Conservation (phyloP, 305 asterid species). For the Fraxinus sp. region DNA sequence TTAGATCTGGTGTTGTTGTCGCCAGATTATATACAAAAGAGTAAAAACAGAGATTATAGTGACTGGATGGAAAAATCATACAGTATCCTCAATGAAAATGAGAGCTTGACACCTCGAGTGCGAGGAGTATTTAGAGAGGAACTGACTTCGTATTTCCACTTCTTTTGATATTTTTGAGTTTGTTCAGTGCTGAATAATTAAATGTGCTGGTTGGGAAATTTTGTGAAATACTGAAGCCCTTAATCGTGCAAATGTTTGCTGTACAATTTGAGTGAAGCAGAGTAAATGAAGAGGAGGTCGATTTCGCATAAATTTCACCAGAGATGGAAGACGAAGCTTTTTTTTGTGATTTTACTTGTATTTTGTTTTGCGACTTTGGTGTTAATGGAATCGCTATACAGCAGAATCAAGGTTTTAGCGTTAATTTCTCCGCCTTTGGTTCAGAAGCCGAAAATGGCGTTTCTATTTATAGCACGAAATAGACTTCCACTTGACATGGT, state of each 20-base stretch:
- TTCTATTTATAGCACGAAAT: slow-evolving; percentile 84
- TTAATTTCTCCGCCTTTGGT: slow-evolving; percentile 45
- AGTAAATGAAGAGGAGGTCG: slow-evolving; percentile 64
- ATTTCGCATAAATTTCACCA: slow-evolving; percentile 61
- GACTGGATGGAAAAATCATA: slow-evolving; percentile 1
- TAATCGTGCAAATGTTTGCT: slow-evolving; percentile 6
- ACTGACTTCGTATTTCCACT: neutral
- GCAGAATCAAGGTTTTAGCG: slow-evolving; percentile 50
- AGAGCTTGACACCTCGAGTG: neutral
- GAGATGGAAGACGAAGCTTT: slow-evolving; percentile 70
- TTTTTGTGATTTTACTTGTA: slow-evolving; percentile 45
- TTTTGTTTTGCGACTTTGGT: slow-evolving; percentile 56
- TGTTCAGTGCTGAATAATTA: neutral
- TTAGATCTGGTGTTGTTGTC: slow-evolving; percentile 26
- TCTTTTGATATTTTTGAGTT: neutral
- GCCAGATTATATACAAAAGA: slow-evolving; percentile 4
- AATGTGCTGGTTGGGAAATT: neutral
- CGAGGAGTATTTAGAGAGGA: neutral
- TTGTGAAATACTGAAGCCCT: slow-evolving; percentile 29
- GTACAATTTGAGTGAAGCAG: slow-evolving; percentile 9
- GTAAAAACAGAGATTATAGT: slow-evolving; percentile 16
- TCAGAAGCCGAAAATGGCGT: slow-evolving; percentile 74
- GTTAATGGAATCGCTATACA: slow-evolving; percentile 65
- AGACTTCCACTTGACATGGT: slow-evolving; percentile 81
- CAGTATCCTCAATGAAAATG: neutral